Base-by-base conservation (phyloP, 345 rosid species). In the Populus simonii region DNA sequence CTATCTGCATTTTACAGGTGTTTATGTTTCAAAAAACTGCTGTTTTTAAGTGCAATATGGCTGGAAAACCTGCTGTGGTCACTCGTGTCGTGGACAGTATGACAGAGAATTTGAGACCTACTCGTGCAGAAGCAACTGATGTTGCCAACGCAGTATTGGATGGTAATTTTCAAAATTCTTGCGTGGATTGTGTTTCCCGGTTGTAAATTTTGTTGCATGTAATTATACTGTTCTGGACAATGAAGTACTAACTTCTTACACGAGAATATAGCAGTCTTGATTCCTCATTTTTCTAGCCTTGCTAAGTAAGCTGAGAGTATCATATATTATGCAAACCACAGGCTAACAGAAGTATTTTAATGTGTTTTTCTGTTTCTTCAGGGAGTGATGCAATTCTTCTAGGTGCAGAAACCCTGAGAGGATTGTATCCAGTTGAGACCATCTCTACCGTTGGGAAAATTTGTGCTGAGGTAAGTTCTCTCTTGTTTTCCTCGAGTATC, bases 91-190 rank as follows among this genome's bases (percentile, higher is more conserved):
- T 96, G 63, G 99, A 96, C 84, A 93, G 97, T 88, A 93, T 96
- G 99, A 92, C 98, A 33, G 96, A 88, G 80, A 96, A 96, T 89
- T 84, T 96, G 75, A 89, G 99, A 76, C 99, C 99, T 82, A 96
- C 98, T 80, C 99, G 99, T 69, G 99, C 99, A 49, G 99, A 96
- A 89, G 99, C 98, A 57, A 96, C 98, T 1, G 99, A 96, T 90
- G 95, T 93, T 86, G 99, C 99, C 74, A 92, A 96, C 88, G 99
- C 98, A 47, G 94, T 93, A 73, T 87, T 96, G 84, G 99, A 96
- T 87, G 99, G 99, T 96, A 84, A 79, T 62, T 49, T 79, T 57
- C 73, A n/a, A 13, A 13, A n/a, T 66, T 66, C 20, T 51, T n/a
- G 33, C 13, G 27, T 11, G 49, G 53, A 47, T 47, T 47, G 51